A percentile compares a stretch with the other conserved stretches of the same genome.
Evolutionary conservation across 2,329 filamentous ascomycete genomes (phyloP).

Genomic region (Microdochium trichocladiopsis): DNA sequence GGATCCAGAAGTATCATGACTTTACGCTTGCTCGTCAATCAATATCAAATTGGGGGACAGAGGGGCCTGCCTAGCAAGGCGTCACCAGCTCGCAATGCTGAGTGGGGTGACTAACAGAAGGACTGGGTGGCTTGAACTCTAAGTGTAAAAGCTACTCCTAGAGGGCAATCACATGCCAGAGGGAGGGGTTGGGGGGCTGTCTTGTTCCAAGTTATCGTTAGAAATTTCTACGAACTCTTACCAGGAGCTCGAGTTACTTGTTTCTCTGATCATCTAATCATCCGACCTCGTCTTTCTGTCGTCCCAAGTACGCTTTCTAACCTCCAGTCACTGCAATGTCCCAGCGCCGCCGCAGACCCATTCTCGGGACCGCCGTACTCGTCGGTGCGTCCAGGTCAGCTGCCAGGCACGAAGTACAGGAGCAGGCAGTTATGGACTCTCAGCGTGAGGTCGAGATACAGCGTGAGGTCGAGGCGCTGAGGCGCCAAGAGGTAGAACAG

Average conservation of each 20-base stretch:
- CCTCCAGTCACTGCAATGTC: neutral
- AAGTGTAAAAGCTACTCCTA: neutral
- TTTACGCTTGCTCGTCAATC: neutral
- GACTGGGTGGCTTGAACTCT: neutral
- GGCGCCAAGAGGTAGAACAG: no score
- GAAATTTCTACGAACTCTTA: neutral
- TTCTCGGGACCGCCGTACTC: neutral
- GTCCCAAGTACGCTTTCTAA: neutral
- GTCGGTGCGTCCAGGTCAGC: neutral
- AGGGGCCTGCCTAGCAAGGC: neutral
- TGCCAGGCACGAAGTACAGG: no score
- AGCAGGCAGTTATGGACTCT: no score
- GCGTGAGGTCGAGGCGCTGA: no score
- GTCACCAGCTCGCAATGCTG: neutral
- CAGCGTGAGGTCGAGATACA: no score
- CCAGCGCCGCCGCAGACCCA: neutral
- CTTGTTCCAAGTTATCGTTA: neutral
- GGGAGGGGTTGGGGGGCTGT: neutral
- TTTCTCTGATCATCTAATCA: neutral
- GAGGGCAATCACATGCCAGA: neutral
- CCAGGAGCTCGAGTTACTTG: neutral
- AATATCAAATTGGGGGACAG: neutral
- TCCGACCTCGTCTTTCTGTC: neutral
- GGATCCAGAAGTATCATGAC: neutral
- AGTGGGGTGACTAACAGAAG: neutral